Evolutionary conservation across 2,329 filamentous ascomycete genomes (phyloP).

Genomic region (Phaeoacremonium minimum): DNA sequence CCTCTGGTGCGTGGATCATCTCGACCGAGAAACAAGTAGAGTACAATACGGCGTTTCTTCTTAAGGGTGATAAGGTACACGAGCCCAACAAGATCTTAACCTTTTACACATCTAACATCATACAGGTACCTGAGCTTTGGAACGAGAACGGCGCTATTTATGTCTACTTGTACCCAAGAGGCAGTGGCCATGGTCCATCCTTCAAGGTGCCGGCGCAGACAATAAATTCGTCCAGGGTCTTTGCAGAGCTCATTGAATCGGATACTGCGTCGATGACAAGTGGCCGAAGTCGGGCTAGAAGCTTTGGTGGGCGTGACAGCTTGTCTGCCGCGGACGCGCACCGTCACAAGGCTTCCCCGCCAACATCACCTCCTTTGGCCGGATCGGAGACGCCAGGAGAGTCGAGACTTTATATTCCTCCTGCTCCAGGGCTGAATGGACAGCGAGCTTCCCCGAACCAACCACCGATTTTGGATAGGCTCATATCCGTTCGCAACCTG

Average conservation of each 20-base stretch:
- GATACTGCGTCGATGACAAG: constrained; percentile 30
- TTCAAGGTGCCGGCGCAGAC: constrained; percentile 56
- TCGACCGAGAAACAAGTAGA: constrained; percentile 46
- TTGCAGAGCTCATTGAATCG: constrained; percentile 46
- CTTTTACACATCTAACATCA: constrained; percentile 4
- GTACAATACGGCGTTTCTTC: constrained; percentile 49
- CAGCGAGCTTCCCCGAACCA: constrained; percentile 27
- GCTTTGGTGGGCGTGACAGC: constrained; percentile 42
- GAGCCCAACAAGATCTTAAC: neutral
- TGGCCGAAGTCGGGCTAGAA: constrained; percentile 30
- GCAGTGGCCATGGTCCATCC: constrained; percentile 46
- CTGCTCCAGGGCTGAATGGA: constrained; percentile 26
- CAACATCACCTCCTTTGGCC: constrained; percentile 29
- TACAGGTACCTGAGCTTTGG: constrained; percentile 62
- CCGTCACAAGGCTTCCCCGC: constrained; percentile 26
- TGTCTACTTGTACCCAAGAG: constrained; percentile 52
- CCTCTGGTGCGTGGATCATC: constrained; percentile 50
- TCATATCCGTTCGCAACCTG: constrained; percentile 58
- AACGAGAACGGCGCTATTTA: constrained; percentile 53
- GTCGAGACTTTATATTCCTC: constrained; percentile 50
- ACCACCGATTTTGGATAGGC: constrained; percentile 42
- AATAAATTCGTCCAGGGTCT: constrained; percentile 49
- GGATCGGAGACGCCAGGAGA: constrained; percentile 37
- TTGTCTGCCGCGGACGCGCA: constrained; percentile 46
- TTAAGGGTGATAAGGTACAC: constrained; percentile 50